A percentile compares a stretch with the other conserved stretches of the same genome.
Conservation (phyloP, 441 rosid genomes). For the Populus trichocarpa region DNA sequence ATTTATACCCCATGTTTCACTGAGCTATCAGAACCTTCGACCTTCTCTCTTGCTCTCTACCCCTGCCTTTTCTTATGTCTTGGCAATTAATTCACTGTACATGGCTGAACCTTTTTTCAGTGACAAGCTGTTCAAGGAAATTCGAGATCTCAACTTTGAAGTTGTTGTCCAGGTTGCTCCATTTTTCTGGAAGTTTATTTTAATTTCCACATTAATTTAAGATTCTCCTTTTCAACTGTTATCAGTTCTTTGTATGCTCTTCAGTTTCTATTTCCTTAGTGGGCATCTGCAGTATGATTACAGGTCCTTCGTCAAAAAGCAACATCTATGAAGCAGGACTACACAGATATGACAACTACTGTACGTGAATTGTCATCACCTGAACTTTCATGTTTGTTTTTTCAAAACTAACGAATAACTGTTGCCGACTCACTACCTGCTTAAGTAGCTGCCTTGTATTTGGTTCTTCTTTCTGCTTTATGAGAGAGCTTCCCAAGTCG, state of each 20-base stretch:
- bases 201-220: conserved; percentile 3
- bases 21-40: not conserved
- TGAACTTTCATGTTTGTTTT: not conserved
- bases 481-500: not conserved
- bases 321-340: conserved; percentile 96
- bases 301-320: conserved; percentile 97
- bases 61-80: not conserved
- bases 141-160: conserved; percentile 95
- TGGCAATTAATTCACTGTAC: conserved; percentile 8
- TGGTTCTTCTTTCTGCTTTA: not conserved
- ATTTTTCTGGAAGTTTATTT: conserved; percentile 10
- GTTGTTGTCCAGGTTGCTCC: conserved; percentile 92
- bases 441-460: not conserved
- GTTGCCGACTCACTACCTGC: not conserved
- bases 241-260: conserved; percentile 1
- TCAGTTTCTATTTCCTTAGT: conserved; percentile 41
- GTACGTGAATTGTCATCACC: conserved; percentile 43
- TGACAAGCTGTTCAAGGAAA: conserved; percentile 97
- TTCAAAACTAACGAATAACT: not conserved
- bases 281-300: conserved; percentile 55
- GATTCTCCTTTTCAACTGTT: not conserved
- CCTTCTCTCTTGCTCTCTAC: not conserved
- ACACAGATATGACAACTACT: conserved; percentile 73
- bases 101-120: conserved; percentile 41
- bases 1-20: not conserved